phyloP scores from a whole-genome alignment of 169 alveolate species.

The Cryptosporidium sp. region DNA sequence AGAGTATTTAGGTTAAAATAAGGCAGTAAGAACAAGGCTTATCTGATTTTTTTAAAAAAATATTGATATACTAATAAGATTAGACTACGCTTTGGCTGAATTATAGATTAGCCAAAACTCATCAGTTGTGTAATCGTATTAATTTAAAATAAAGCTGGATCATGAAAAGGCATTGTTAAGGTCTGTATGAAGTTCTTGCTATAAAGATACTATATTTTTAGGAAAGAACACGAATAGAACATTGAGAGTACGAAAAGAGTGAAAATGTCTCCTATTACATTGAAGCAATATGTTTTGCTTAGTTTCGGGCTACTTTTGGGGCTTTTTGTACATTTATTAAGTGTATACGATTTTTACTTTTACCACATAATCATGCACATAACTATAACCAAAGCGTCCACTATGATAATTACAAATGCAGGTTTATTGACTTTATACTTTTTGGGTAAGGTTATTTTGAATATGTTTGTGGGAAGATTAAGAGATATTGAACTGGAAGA shows the following conservation, averaged over 20 bases:
- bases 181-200: neutral
- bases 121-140: neutral
- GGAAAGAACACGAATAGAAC: neutral
- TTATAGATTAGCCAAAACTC: neutral
- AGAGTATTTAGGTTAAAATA: no score
- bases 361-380: conserved; percentile 58
- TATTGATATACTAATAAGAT: neutral
- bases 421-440: conserved; percentile 21
- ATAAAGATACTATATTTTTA: neutral
- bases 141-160: neutral
- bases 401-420: conserved; percentile 54
- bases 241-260: neutral
- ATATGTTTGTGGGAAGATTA: conserved; percentile 45
- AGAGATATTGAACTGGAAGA: conserved; percentile 77
- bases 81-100: neutral
- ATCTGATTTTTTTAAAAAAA: neutral
- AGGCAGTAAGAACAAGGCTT: neutral
- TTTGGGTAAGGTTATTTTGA: conserved; percentile 11
- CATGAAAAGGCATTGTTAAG: neutral
- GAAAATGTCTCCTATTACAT: conserved; percentile 42
- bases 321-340: conserved; percentile 29
- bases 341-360: conserved; percentile 46
- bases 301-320: conserved; percentile 34
- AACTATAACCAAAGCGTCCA: conserved; percentile 55
- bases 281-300: conserved; percentile 26